Evolutionary conservation across 805 yeast species (phyloP).

Genomic region (Zygosaccharomyces gambellarensis): DNA sequence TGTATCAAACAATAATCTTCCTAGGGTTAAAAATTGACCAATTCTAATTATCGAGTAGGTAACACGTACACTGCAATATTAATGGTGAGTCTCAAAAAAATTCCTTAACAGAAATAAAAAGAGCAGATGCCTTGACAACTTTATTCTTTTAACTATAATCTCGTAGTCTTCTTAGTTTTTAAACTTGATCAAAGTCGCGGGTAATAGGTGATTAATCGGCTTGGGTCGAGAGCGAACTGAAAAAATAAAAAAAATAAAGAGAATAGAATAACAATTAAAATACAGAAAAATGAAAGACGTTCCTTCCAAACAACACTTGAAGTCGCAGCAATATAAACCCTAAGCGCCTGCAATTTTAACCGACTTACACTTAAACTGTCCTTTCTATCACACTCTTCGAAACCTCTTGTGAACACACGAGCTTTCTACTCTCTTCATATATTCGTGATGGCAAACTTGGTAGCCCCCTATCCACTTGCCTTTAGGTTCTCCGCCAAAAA

Average conservation of each 20-base stretch:
- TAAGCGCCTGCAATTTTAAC: not conserved
- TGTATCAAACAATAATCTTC: not conserved
- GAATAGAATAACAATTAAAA: not conserved
- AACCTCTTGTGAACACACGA: not conserved
- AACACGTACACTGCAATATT: not conserved
- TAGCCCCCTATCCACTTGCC: not conserved
- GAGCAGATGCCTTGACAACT: not conserved
- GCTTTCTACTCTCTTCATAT: not conserved
- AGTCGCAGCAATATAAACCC: not conserved
- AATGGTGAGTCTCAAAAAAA: not conserved
- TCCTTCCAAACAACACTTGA: not conserved
- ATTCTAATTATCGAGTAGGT: too few species aligned
- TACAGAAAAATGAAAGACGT: not conserved
- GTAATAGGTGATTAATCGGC: not conserved
- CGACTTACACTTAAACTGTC: not conserved
- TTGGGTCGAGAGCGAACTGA: not conserved
- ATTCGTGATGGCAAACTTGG: not conserved
- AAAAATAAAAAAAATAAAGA: not conserved
- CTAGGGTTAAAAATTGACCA: not conserved
- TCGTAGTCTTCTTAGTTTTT: not conserved
- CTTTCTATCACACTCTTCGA: not conserved
- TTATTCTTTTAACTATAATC: too few species aligned
- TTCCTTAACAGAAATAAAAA: not conserved
- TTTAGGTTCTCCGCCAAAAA: not conserved
- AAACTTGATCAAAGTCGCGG: not conserved